Conservation (phyloP, 2,329 filamentous ascomycete genomes). For the Verticillium nonalfalfae region DNA sequence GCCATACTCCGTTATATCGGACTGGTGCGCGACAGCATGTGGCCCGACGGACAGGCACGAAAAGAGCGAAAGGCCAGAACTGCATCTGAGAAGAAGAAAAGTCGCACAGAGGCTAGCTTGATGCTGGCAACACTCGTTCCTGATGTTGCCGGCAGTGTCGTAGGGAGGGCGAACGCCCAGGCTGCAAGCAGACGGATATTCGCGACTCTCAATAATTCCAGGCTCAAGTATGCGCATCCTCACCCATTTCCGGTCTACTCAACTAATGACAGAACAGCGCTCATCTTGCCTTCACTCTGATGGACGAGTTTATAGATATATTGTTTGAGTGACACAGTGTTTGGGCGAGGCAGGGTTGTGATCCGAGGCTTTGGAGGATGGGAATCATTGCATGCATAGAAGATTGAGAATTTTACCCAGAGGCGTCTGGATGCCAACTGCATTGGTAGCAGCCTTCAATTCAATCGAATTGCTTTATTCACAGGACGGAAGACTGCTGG, state of each 20-base stretch:
- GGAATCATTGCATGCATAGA: no score
- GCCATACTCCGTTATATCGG: slow-evolving; percentile 70
- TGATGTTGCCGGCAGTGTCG: slow-evolving; percentile 86
- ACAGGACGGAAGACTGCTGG: not conserved
- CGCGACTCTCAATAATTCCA: slow-evolving; percentile 83
- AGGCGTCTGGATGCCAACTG: no score
- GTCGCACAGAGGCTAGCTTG: slow-evolving; percentile 77
- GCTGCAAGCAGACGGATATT: slow-evolving; percentile 83
- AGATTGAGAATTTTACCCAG: no score
- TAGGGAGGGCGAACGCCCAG: slow-evolving; percentile 86
- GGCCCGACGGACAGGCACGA: slow-evolving; percentile 62
- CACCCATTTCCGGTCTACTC: slow-evolving; percentile 1
- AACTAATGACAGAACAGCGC: slow-evolving; percentile 37
- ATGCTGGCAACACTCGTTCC: slow-evolving; percentile 87
- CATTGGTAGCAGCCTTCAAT: no score
- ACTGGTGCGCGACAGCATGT: slow-evolving; percentile 69
- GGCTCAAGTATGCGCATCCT: slow-evolving; percentile 71
- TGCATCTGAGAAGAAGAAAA: slow-evolving; percentile 67
- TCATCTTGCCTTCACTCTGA: slow-evolving; percentile 63
- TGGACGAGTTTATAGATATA: slow-evolving; percentile 64
- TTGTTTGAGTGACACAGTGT: slow-evolving; percentile 42
- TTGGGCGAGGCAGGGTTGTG: no score
- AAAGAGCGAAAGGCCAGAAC: slow-evolving; percentile 52
- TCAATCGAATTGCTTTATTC: no score
- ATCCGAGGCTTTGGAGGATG: no score